phyloP scores from a whole-genome alignment of 2,329 filamentous ascomycete genomes.

The Neonectria magnoliae region DNA sequence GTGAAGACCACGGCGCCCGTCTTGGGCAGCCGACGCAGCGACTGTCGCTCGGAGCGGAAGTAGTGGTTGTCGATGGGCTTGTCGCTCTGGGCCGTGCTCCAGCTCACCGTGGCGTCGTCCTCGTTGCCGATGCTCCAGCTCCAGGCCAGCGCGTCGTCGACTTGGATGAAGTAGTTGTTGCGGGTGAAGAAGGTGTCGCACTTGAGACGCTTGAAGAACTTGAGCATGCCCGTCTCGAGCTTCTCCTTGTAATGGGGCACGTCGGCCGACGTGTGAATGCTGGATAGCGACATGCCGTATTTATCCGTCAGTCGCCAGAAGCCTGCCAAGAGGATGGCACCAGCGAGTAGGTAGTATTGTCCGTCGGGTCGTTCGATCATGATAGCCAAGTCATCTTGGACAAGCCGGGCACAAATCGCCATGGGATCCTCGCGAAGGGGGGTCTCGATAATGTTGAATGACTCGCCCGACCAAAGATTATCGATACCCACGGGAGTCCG shows the following conservation, averaged over 20 bases:
- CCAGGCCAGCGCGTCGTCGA: conserved; percentile 82
- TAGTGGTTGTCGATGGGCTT: conserved; percentile 77
- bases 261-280: conserved; percentile 82
- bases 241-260: conserved; percentile 79
- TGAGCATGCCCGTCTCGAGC: conserved; percentile 81
- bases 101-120: conserved; percentile 71
- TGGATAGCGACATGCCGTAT: conserved; percentile 78
- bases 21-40: conserved; percentile 69
- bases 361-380: conserved; percentile 83
- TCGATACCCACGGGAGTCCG: conserved; percentile 72
- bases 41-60: conserved; percentile 82
- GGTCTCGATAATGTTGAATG: conserved; percentile 72
- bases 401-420: conserved; percentile 74
- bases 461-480: conserved; percentile 77
- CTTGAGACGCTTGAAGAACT: conserved; percentile 78
- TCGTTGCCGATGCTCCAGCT: conserved; percentile 79
- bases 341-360: conserved; percentile 83
- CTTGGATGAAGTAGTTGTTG: conserved; percentile 91
- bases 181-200: conserved; percentile 71
- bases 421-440: conserved; percentile 82
- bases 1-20: conserved; percentile 75
- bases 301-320: conserved; percentile 89
- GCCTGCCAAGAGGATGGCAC: conserved; percentile 78
- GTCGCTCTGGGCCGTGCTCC: conserved; percentile 81
- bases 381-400: conserved; percentile 85